Evolutionary conservation across 331 rosid species (phyloP).

Genomic region (Erythrophleum ivorense): DNA sequence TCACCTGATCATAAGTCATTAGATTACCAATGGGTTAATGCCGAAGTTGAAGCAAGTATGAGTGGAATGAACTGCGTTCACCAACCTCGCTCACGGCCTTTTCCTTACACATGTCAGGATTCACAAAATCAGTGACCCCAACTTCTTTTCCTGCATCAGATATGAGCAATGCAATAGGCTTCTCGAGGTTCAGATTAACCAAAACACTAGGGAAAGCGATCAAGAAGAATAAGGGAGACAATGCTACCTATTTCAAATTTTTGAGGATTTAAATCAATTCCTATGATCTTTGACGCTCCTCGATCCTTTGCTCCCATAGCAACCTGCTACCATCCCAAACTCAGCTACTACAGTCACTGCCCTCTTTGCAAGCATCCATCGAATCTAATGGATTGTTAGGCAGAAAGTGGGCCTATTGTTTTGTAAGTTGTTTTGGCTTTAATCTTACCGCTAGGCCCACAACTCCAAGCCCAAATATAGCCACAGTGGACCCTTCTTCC

Average conservation of each 20-base stretch:
- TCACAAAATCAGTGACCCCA: constrained; percentile 64
- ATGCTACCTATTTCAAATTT: constrained; percentile 58
- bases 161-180: neutral
- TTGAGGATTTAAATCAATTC: constrained; percentile 56
- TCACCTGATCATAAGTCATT: constrained; percentile 41
- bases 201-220: neutral
- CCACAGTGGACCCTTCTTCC: constrained; percentile 66
- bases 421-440: neutral
- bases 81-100: constrained; percentile 60
- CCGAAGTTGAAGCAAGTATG: neutral
- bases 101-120: constrained; percentile 50
- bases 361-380: neutral
- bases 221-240: neutral
- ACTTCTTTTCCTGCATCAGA: constrained; percentile 47
- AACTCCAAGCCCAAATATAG: constrained; percentile 67
- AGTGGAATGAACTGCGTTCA: neutral
- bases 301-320: constrained; percentile 64
- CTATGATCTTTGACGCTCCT: constrained; percentile 66
- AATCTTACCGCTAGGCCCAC: constrained; percentile 58
- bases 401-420: neutral
- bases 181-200: too few species aligned
- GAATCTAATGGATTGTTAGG: too few species aligned
- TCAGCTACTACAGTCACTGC: neutral
- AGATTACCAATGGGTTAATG: too few species aligned
- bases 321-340: constrained; percentile 43